Evolutionary conservation across 805 yeast genomes (phyloP), one percentile per base, ranked within the genome.

Genomic region (Candida andamanensis): DNA sequence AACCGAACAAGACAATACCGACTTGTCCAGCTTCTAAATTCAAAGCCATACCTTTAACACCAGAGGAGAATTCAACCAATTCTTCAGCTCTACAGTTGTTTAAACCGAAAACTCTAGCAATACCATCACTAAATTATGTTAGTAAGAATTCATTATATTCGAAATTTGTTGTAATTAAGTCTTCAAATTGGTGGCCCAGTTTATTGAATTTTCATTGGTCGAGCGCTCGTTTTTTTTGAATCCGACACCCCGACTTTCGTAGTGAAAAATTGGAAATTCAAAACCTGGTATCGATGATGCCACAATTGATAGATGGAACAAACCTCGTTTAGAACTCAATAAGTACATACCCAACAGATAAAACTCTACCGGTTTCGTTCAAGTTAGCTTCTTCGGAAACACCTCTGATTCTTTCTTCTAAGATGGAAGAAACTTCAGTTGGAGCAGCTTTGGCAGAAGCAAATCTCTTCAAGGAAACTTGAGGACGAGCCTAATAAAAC

Each of bases 31-130:
- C 95, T 76, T 92, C 99, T 80, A 92, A 85, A 81, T 92, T 92
- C 66, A 92, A 80, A 62, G 98, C 97, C 99, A 92, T 92, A 83
- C 98, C 99, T 74, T 89, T 86, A 58, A 90, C 97, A 78, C 99
- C 98, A 41, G 98, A 86, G 42, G 96, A 76, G 76, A 92, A 94
- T 76, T 92, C 98, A 60, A 92, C 97, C 69, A 92, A 80, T 76
- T 92, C 99, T 77, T 92, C 98, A 64, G 98, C 98, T 79, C 90
- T 97, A 72, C 87, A 81, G 80, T 92, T 92, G 92, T 89, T 92
- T 60, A 92, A 77, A 75, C 99, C 99, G 75, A 85, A 92, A 62
- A 92, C 95, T 80, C 97, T 94, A 68, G 98, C 99, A 66, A 92
- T 92, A 92, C 99, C 99, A 73, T 92, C 99, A 84, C 98, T 79